Conservation (phyloP, 2,329 filamentous ascomycete species). For the Venturia nashicola region DNA sequence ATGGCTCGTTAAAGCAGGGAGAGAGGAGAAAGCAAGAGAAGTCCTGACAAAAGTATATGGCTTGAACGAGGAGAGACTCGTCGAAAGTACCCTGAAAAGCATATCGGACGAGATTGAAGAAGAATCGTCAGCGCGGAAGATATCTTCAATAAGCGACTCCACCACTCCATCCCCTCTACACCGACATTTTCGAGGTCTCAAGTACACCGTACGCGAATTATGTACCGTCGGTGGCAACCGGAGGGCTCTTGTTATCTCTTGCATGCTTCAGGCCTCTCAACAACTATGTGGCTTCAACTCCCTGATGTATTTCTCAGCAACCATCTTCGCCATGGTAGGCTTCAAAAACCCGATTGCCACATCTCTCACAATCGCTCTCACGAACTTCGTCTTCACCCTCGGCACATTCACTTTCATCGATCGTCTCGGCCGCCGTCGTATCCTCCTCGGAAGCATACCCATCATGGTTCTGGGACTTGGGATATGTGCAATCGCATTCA, state of each 20-base stretch:
- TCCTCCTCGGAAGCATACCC: conserved; percentile 72
- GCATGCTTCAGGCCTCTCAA: conserved; percentile 74
- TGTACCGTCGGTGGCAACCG: conserved; percentile 39
- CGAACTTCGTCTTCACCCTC: conserved; percentile 35
- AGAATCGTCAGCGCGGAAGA: conserved; percentile 34
- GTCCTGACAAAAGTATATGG: conserved; percentile 59
- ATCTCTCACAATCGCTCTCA: conserved; percentile 30
- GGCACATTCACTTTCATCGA: conserved; percentile 33
- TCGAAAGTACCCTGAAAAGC: background rate
- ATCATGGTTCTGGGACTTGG: conserved; percentile 68
- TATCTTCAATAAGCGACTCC: conserved; percentile 13
- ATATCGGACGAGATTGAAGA: conserved; percentile 29
- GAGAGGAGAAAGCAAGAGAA: conserved; percentile 45
- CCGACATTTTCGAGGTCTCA: conserved; percentile 29
- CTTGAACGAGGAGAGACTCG: conserved; percentile 29
- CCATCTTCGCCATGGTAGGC: conserved; percentile 34
- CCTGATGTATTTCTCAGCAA: conserved; percentile 36
- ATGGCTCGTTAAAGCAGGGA: conserved; percentile 65
- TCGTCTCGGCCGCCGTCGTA: conserved; percentile 34
- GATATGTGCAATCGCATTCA: conserved; percentile 61
- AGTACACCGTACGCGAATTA: conserved; percentile 41
- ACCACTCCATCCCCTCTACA: background rate
- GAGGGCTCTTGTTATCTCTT: conserved; percentile 71
- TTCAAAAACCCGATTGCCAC: conserved; percentile 33
- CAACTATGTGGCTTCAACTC: conserved; percentile 58